Evolutionary conservation across 228 moss, liverwort and hornwort species (phyloP).

Genomic region (Sphagnum magellanicum): DNA sequence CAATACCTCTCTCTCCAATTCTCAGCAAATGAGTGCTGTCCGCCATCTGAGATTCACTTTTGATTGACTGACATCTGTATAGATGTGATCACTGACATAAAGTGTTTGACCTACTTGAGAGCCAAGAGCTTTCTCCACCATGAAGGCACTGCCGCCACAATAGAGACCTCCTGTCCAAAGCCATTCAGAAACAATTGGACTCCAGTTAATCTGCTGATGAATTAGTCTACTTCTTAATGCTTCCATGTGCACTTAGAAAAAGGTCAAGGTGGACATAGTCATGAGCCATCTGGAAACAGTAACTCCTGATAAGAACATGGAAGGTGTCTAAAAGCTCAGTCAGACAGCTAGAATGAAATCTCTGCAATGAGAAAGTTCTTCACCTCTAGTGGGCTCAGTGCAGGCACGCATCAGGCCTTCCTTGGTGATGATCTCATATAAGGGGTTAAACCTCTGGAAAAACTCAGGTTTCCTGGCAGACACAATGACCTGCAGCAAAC

Average conservation of each 20-base stretch:
- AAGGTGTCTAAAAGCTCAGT: too few relatives aligned
- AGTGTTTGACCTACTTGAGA: constrained; percentile 87
- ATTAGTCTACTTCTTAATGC: too few relatives aligned
- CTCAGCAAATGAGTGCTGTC: constrained; percentile 78
- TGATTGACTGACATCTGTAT: constrained; percentile 92
- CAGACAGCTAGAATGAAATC: too few relatives aligned
- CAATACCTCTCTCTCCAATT: constrained; percentile 79
- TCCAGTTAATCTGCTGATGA: too few relatives aligned
- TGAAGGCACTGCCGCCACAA: constrained; percentile 83
- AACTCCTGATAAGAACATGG: too few relatives aligned
- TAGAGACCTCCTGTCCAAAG: constrained; percentile 66
- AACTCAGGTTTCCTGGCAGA: constrained; percentile 91
- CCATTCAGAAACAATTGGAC: too few relatives aligned
- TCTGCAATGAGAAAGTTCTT: too few relatives aligned
- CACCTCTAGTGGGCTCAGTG: constrained; percentile 80
- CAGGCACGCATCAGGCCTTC: constrained; percentile 90
- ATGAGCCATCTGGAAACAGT: too few relatives aligned
- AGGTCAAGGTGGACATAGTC: too few relatives aligned
- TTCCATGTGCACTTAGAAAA: too few relatives aligned
- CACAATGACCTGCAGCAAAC: constrained; percentile 66
- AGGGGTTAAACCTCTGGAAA: constrained; percentile 77
- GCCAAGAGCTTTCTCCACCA: constrained; percentile 91
- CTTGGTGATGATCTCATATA: constrained; percentile 82
- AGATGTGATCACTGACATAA: constrained; percentile 90
- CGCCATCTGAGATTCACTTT: constrained; percentile 91